Evolutionary conservation across 495 filamentous ascomycete species (phyloP), one percentile per base, ranked within the genome.

Genomic region (Physcia stellaris): DNA sequence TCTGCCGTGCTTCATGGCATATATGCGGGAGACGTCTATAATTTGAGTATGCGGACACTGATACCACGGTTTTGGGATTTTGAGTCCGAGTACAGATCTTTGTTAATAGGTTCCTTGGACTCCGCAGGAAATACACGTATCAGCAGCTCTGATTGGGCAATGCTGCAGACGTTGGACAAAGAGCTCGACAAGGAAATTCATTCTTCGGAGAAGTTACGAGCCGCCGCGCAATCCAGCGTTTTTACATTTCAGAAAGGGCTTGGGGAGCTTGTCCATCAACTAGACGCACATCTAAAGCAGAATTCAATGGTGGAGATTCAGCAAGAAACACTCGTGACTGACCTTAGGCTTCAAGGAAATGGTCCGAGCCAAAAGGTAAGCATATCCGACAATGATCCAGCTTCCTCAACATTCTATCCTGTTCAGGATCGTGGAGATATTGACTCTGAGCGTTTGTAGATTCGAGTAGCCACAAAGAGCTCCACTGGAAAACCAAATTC

Each of bases 1-100:
- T 93, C 84, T 3, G 81, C 77, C 20, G 56, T 85, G n/a, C 54
- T 80, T 18, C 90, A 95, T 60, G 92, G 92, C 9, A 83, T 96
- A 13, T 92, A 87, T 49, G 92, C 86, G n/a, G 92, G 92, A 31
- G 81, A 95, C 61, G 74, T 93, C 27, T 72, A 80, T 50, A 67
- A 79, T 52, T 63, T 94, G 37, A 94, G 85, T 52, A 71, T 68
- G 28, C 71, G 70, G 45, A 73, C 73, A 3, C 45, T 86, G 4
- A 48, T 84, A 24, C 68, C 77, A 2, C 16, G 28, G 4, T 17
- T 63, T 2, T 78, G 75, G 62, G 40, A 63, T 11, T 37, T 62
- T 5, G 83, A 86, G 46, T 45, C 37, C 10, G 17, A 39, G 10
- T 32, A 51, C 15, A 58, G 59, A n/a, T 57, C 62, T 24, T 37